These are phyloP conservation scores for Penicillium angulare DNA, from an alignment of 495 filamentous ascomycete species.

Conservation along the genomic window DNA sequence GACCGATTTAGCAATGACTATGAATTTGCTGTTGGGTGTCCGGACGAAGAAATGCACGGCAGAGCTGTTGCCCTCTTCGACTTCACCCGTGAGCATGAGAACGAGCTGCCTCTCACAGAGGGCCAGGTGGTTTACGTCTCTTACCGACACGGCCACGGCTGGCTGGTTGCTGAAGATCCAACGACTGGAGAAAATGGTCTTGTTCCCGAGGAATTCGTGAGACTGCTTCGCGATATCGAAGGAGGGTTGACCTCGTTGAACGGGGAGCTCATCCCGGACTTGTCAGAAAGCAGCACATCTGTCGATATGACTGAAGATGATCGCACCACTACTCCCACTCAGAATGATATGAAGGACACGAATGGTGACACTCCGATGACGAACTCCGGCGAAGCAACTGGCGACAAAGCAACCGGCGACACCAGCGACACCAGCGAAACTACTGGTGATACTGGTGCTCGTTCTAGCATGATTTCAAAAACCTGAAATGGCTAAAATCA, in stretches of 20 bases:
- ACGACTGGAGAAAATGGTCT: conserved; percentile 83
- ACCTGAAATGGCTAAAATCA: conserved; percentile 8
- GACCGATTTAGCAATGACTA: conserved; percentile 83
- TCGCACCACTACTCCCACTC: conserved; percentile 29
- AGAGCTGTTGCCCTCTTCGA: conserved; percentile 95
- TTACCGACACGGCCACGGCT: conserved; percentile 93
- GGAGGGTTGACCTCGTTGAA: conserved; percentile 56
- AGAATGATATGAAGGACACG: conserved; percentile 16
- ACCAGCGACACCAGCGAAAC: conserved; percentile 3
- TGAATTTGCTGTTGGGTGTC: conserved; percentile 91
- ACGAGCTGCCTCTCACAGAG: conserved; percentile 88
- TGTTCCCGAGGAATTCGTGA: conserved; percentile 95
- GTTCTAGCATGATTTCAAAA: conserved; percentile 15
- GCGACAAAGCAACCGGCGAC: too few species aligned
- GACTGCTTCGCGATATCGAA: conserved; percentile 87
- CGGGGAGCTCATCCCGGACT: conserved; percentile 33
- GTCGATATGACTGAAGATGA: conserved; percentile 34
- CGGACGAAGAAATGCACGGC: conserved; percentile 96
- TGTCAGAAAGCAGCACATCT: conserved; percentile 23
- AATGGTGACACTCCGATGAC: conserved; percentile 11
- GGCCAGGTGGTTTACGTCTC: conserved; percentile 97
- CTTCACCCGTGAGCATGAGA: conserved; percentile 92
- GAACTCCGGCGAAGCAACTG: too few species aligned
- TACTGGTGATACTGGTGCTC: conserved; percentile 9
- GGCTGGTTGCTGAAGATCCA: conserved; percentile 97